Conservation (phyloP, 176 grass and related monocot genomes). For the Eragrostis nindensis region DNA sequence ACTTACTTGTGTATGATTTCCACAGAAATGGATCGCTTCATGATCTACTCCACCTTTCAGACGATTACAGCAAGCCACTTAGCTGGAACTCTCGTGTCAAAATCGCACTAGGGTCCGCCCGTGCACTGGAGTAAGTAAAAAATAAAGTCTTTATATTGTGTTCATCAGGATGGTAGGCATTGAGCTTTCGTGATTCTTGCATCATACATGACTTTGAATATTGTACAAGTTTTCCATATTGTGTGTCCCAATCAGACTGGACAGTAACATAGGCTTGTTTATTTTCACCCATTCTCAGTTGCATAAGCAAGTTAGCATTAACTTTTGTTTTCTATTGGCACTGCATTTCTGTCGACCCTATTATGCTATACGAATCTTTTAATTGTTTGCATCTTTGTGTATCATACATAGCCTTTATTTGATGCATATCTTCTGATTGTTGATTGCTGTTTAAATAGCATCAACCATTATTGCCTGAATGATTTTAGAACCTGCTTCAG, state of each 20-base stretch:
- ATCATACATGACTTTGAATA: conserved; percentile 14
- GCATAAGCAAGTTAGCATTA: conserved; percentile 22
- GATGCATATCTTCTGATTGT: neutral
- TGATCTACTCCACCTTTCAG: conserved; percentile 86
- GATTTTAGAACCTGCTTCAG: neutral
- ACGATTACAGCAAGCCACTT: conserved; percentile 86
- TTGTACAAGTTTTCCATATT: neutral
- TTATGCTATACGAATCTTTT: conserved; percentile 25
- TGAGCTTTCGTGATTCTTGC: neutral
- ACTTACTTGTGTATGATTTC: conserved; percentile 91
- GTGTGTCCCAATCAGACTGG: conserved; percentile 21
- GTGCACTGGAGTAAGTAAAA: conserved; percentile 89
- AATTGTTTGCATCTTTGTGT: conserved; percentile 25
- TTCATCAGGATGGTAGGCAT: conserved; percentile 18
- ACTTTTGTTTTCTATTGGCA: conserved; percentile 2
- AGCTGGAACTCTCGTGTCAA: conserved; percentile 86
- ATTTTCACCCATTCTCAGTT: conserved; percentile 2
- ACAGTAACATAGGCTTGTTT: neutral
- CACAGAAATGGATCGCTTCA: conserved; percentile 87
- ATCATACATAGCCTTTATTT: neutral
- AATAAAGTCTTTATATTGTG: neutral
- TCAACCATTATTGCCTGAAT: neutral
- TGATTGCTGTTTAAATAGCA: neutral
- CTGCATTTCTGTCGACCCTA: conserved; percentile 14
- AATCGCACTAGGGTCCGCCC: conserved; percentile 93